phyloP scores from a whole-genome alignment of 23 red algal genomes.

The Agarophyton chilense region DNA sequence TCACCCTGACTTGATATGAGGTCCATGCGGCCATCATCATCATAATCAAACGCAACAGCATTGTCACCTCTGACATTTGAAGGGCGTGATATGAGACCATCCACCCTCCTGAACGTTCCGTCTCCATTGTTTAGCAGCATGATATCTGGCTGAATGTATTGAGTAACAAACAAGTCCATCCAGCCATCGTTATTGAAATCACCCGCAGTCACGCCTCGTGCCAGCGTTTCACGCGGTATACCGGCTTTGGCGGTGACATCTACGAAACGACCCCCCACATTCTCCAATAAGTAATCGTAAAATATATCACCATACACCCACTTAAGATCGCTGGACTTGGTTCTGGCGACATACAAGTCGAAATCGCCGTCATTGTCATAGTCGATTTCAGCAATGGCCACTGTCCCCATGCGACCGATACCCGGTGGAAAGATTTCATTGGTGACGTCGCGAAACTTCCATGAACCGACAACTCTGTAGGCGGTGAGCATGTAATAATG shows the following conservation, averaged over 20 bases:
- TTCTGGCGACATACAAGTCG: slow-evolving; percentile 63
- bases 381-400: slow-evolving; percentile 61
- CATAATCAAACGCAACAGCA: slow-evolving; percentile 57
- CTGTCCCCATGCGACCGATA: background rate
- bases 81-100: slow-evolving; percentile 9
- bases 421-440: slow-evolving; percentile 8
- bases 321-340: slow-evolving; percentile 36
- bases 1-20: slow-evolving; percentile 37
- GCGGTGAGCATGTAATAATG: slow-evolving; percentile 3
- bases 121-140: slow-evolving; percentile 61
- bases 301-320: slow-evolving; percentile 38
- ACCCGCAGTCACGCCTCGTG: slow-evolving; percentile 58
- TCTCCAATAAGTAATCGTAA: slow-evolving; percentile 44
- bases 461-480: background rate
- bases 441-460: slow-evolving; percentile 1
- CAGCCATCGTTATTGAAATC: slow-evolving; percentile 82
- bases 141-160: slow-evolving; percentile 37
- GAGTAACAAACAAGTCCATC: slow-evolving; percentile 58
- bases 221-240: slow-evolving; percentile 36
- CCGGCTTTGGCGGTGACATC: slow-evolving; percentile 44
- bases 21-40: slow-evolving; percentile 66
- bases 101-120: slow-evolving; percentile 26
- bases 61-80: slow-evolving; percentile 35
- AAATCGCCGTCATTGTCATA: slow-evolving; percentile 76
- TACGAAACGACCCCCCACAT: slow-evolving; percentile 31